Evolutionary conservation across 23 red algal species (phyloP).

Genomic region (Pyropia haitanensis): DNA sequence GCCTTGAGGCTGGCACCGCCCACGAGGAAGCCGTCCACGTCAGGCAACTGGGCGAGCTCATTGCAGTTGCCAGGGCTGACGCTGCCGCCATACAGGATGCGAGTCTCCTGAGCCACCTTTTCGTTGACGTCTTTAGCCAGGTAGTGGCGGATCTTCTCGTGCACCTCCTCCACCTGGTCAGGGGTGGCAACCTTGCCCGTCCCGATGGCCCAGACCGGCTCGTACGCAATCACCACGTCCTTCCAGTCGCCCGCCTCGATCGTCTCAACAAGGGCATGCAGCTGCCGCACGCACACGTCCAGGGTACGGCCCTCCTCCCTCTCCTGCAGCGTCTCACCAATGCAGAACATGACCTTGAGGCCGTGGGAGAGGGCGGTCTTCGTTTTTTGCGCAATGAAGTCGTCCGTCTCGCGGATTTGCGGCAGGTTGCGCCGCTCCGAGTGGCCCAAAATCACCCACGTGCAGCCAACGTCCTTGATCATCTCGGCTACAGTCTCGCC

Average conservation of each 20-base stretch:
- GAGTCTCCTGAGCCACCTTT: conserved; percentile 33
- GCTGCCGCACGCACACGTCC: conserved; percentile 73
- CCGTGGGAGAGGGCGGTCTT: conserved; percentile 44
- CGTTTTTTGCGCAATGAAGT: conserved; percentile 60
- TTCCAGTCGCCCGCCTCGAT: conserved; percentile 54
- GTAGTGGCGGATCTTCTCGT: conserved; percentile 51
- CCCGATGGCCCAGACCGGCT: conserved; percentile 98
- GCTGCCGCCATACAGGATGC: conserved; percentile 90
- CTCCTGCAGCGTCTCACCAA: conserved; percentile 85
- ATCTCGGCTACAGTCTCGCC: conserved; percentile 75
- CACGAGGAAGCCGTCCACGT: conserved; percentile 95
- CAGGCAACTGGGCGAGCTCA: conserved; percentile 58
- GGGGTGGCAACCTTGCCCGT: conserved; percentile 96
- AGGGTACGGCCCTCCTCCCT: conserved; percentile 69
- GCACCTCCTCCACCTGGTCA: conserved; percentile 90
- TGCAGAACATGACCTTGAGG: conserved; percentile 79
- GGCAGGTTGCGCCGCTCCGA: conserved; percentile 79
- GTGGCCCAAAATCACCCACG: conserved; percentile 91
- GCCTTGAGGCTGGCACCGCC: conserved; percentile 85
- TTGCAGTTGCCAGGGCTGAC: conserved; percentile 81
- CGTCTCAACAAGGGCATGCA: conserved; percentile 37
- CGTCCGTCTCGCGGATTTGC: conserved; percentile 53
- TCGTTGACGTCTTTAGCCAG: conserved; percentile 38
- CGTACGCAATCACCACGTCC: conserved; percentile 82
- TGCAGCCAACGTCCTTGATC: conserved; percentile 69